Evolutionary conservation across 2,329 filamentous ascomycete genomes (phyloP), one percentile per base, ranked within the genome.

Genomic region (Pseudocercospora pini-densiflorae): DNA sequence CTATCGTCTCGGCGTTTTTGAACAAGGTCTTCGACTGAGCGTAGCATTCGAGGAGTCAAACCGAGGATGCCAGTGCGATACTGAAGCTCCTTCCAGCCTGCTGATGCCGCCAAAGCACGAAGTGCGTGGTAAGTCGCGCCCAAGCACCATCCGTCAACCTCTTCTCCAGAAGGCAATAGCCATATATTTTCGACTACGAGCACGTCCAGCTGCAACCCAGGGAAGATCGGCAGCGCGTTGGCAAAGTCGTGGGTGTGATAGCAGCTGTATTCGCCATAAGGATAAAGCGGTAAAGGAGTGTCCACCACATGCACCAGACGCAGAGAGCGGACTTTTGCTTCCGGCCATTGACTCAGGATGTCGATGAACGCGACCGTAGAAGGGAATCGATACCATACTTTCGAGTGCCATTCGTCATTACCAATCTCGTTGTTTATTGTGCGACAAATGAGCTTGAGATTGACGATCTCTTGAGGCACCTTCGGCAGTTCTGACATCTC

Each of bases 291-390:
- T 12, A 61, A 23, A 19, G 58, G 58, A 3, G 45, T 61, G 47
- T 65, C 63, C 1, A 65, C 21, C n/a, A 65, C 57, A 23, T 60
- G 45, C 4, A 54, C 55, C 14, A 24, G 19, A n/a, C 62, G 62
- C 24, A 64, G 29, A 23, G 54, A 45, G 12, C 54, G 27, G 3
- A 66, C 45, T 33, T 59, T 53, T 6, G 51, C 43, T n/a, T 58
- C 31, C 5, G 64, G 21, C 60, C 64, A 66, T 45, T 66, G 64
- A 27, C 53, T 59, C 8, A 66, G 33, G 16, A 66, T 29, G 43
- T 66, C 64, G 59, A 63, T 43, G 31, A 66, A 63, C 12, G 64
- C 49, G 5, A 59, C 31, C 8, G 64, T 63, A 29, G 64, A 62
- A 14, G 61, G 53, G 60, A 66, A 66, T 40, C 45, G 33, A 23